Evolutionary conservation across 2,329 filamentous ascomycete genomes (phyloP), one percentile per base, ranked within the genome.

Genomic region (Xylaria multiplex): DNA sequence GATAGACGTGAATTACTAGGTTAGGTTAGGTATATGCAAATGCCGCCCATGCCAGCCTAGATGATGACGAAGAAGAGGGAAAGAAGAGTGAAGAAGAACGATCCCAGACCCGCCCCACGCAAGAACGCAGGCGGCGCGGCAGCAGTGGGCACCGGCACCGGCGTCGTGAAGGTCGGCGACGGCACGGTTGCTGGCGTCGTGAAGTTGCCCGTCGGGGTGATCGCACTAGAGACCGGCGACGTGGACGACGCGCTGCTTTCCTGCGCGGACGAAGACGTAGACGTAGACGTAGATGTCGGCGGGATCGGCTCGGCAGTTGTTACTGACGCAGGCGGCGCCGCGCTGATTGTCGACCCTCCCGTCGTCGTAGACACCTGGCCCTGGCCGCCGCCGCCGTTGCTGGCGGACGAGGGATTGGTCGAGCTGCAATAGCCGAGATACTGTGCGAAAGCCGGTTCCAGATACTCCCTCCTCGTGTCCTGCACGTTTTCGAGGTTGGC

Each of bases 351-450:
- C 13, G 73, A 59, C 6, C 45, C 64, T 5, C 16, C 59, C 6
- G 8, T 2, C 6, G 64, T 59, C 27, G 13, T 68, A 7, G 71
- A 65, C 8, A 72, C 69, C 13, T 72, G 67, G 16, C 49, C 37
- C 48, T 64, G 62, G 2, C 66, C 52, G 3, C 64, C 45, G 30
- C 60, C 42, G 27, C 62, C 67, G 24, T 37, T 43, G 16, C 65
- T n/a, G 37, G 48, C 42, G 3, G 59, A 13, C 27, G 2, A 37
- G 5, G 63, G 11, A 14, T 35, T n/a, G 0, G 11, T 57, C 1
- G 63, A 13, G 0, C 74, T 27, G 70, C 87, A 89, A 71, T 76
- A 88, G 40, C 75, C 69, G 37, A 84, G 6, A 62, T 77, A 87
- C 69, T 86, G 83, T 0, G 58, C 27, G 45, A 86, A 85, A 14